Evolutionary conservation across 176 grass and related monocot genomes (phyloP).

Genomic region (Zea luxurians): DNA sequence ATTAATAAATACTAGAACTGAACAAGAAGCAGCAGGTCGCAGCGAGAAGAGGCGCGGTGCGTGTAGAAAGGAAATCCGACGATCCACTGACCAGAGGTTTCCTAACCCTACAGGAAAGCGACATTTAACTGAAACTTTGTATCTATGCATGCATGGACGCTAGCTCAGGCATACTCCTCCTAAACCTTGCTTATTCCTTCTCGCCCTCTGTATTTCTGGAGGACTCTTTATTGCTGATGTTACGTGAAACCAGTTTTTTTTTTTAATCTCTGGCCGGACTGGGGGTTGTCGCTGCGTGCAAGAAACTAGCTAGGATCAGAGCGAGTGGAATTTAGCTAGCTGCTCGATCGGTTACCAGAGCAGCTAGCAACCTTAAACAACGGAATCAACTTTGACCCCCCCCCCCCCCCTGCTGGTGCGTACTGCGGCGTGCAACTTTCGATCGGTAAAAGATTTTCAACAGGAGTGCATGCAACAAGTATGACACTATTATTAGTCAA

Average conservation of each 20-base stretch:
- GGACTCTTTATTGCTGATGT: constrained; percentile 11
- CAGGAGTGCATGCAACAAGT: neutral
- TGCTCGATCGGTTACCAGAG: neutral
- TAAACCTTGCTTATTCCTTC: neutral
- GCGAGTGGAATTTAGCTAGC: neutral
- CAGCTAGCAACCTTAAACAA: constrained; percentile 28
- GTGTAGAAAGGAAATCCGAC: neutral
- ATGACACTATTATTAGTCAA: constrained; percentile 1
- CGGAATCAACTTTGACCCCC: constrained; percentile 21
- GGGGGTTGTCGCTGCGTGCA: constrained; percentile 27
- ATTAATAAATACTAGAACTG: neutral
- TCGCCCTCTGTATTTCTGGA: neutral
- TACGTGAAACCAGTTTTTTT: constrained; percentile 2
- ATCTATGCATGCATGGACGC: neutral
- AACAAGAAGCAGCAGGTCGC: neutral
- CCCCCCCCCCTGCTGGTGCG: neutral
- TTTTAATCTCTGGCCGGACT: no score
- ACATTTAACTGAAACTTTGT: constrained; percentile 52
- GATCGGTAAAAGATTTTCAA: neutral
- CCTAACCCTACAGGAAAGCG: neutral
- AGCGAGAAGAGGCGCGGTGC: neutral
- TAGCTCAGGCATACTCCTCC: constrained; percentile 1
- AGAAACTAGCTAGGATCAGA: neutral
- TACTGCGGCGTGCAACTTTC: neutral
- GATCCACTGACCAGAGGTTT: neutral